A percentile compares a stretch with the other conserved stretches of the same genome.
Conservation (phyloP, 495 filamentous ascomycete species). For the Pseudevernia furfuracea region DNA sequence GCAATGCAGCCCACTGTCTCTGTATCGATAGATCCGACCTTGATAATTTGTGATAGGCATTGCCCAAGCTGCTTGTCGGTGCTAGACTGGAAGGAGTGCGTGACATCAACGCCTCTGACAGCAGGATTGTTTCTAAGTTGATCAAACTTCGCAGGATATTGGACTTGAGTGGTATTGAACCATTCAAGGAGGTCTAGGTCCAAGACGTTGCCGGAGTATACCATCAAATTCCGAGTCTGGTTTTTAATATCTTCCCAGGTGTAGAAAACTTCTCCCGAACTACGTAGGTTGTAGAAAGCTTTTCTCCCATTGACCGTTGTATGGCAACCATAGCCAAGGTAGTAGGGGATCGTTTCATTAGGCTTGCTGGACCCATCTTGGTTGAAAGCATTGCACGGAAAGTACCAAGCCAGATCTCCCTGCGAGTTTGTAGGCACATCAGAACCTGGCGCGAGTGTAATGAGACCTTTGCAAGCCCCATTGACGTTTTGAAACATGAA, state of each 20-base stretch:
- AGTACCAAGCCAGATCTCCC: slow-evolving; percentile 89
- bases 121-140: slow-evolving; percentile 66
- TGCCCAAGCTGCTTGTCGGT: slow-evolving; percentile 71
- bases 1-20: slow-evolving; percentile 97
- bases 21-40: slow-evolving; percentile 91
- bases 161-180: slow-evolving; percentile 84
- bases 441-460: slow-evolving; percentile 60
- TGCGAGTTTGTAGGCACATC: slow-evolving; percentile 68
- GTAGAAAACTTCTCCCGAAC: slow-evolving; percentile 74
- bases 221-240: slow-evolving; percentile 74
- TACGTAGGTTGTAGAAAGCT: slow-evolving; percentile 60
- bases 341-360: slow-evolving; percentile 66
- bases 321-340: slow-evolving; percentile 85
- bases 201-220: slow-evolving; percentile 89
- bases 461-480: slow-evolving; percentile 88
- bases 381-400: slow-evolving; percentile 84
- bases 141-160: slow-evolving; percentile 68
- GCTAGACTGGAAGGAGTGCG: slow-evolving; percentile 70
- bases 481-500: slow-evolving; percentile 99
- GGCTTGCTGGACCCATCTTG: slow-evolving; percentile 81
- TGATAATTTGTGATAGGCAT: slow-evolving; percentile 87
- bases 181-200: slow-evolving; percentile 86
- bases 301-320: slow-evolving; percentile 59
- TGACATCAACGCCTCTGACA: slow-evolving; percentile 83
- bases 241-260: slow-evolving; percentile 95